These are phyloP conservation scores for Medicago ruthenica DNA, from an alignment of 306 rosid species.

Conservation along the genomic window DNA sequence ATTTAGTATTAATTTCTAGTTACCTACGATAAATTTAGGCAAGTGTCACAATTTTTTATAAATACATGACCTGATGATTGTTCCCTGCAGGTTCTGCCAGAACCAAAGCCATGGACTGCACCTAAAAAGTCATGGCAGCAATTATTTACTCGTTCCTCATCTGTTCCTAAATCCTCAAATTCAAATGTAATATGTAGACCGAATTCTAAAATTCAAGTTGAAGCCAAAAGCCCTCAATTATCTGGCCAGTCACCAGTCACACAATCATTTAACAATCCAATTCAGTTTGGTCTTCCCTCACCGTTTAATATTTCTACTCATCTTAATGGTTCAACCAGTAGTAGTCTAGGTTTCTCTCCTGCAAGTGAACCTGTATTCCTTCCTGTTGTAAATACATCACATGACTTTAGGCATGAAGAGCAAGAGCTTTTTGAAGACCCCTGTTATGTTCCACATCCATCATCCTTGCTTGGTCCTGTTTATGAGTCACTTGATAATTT, in stretches of 20 bases:
- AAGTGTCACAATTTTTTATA: constrained; percentile 2
- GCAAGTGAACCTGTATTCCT: constrained; percentile 73
- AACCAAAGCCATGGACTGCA: constrained; percentile 59
- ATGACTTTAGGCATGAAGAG: constrained; percentile 72
- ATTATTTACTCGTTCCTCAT: constrained; percentile 80
- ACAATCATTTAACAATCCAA: constrained; percentile 82
- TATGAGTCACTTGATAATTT: constrained; percentile 94
- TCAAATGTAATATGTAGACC: constrained; percentile 85
- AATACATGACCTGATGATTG: constrained; percentile 42
- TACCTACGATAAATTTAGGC: constrained; percentile 15
- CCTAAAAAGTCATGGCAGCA: constrained; percentile 96
- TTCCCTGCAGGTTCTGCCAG: constrained; percentile 68
- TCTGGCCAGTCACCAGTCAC: constrained; percentile 64
- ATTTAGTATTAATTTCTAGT: constrained; percentile 26
- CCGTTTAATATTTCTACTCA: constrained; percentile 70
- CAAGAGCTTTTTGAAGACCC: constrained; percentile 97
- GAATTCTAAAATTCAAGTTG: constrained; percentile 61
- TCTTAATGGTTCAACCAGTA: constrained; percentile 59
- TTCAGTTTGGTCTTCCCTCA: constrained; percentile 85
- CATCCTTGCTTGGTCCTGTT: constrained; percentile 90
- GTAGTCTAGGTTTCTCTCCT: constrained; percentile 88
- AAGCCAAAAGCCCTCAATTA: constrained; percentile 57
- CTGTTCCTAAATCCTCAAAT: constrained; percentile 62
- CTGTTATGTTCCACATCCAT: constrained; percentile 88
- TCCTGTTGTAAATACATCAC: constrained; percentile 59